Percentiles rank a stretch among this genome's conserved stretches.
Conservation (phyloP, 371 early-diverging fungal species). For the Apophysomyces trapeziformis region DNA sequence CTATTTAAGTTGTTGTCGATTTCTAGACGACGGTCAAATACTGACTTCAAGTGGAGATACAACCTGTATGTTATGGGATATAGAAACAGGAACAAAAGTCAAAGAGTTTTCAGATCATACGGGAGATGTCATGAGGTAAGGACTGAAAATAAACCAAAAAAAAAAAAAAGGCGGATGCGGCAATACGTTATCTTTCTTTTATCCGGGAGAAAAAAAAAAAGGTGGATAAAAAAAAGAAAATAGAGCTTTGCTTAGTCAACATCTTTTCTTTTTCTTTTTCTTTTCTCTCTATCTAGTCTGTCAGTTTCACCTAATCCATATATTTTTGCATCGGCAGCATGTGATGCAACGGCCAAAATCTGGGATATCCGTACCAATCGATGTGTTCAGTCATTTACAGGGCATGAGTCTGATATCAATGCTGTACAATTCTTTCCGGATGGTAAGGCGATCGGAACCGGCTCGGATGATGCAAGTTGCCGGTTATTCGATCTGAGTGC, state of each 20-base stretch:
- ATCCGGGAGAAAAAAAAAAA: not conserved
- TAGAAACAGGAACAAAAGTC: conserved; percentile 94
- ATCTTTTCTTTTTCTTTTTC: not conserved
- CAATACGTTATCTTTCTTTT: not conserved
- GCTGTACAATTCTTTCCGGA: conserved; percentile 97
- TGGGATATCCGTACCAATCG: conserved; percentile 95
- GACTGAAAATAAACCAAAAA: too few relatives aligned
- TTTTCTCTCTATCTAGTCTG: conserved; percentile 12
- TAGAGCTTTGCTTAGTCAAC: not conserved
- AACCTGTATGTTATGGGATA: conserved; percentile 99
- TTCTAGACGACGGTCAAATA: conserved; percentile 93
- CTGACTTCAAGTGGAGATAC: conserved; percentile 96
- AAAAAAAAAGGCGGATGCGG: not conserved
- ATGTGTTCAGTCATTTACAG: conserved; percentile 94
- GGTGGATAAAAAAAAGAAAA: too few relatives aligned
- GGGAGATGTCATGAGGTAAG: conserved; percentile 96
- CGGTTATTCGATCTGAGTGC: conserved; percentile 94
- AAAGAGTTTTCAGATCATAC: conserved; percentile 97
- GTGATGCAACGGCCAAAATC: conserved; percentile 94
- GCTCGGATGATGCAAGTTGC: conserved; percentile 96
- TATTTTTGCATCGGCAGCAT: conserved; percentile 94
- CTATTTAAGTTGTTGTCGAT: conserved; percentile 96
- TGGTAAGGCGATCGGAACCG: conserved; percentile 94
- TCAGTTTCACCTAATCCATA: conserved; percentile 84
- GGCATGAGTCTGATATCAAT: conserved; percentile 97